Base-by-base conservation (phyloP, 2,329 filamentous ascomycete genomes). In the Sporothrix curviconia region DNA sequence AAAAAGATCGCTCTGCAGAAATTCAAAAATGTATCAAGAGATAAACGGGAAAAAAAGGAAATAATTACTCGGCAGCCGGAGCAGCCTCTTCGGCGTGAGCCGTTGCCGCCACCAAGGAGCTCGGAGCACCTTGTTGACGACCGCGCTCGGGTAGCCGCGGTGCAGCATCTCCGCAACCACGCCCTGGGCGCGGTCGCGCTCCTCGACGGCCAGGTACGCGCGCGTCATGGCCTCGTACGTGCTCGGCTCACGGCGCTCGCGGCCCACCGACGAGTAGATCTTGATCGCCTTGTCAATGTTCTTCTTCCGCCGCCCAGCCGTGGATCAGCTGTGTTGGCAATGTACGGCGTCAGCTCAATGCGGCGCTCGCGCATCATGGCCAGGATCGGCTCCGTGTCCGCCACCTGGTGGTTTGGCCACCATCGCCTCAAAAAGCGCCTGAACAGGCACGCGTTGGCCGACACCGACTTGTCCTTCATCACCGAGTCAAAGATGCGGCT, bases 151-250 rank as follows among this genome's bases (percentile, higher is more conserved):
- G 68, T 97, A 99, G 39, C 92, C 92, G 58, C 94, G 83, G 47
- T 84, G 85, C 36, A 96, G 78, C 82, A 96, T 96, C 78, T 99
- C 94, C 56, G 87, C 81, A 24, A 96, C 92, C 14, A 96, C 87
- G 11, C 68, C 74, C 74, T 90, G 85, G 39, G 94, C 94, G 58
- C 82, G 79, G 50, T 85, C 80, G 34, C 89, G 85, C 69, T 95
- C 84, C 68, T 95, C 90, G 3, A 87, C 87, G 11, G 90, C 85
- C 56, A 99, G 82, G 73, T 87, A 96, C 1, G 94, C 94, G 46
- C 94, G 83, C 5, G 92, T 96, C 94, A 99, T 99, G 40, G 92
- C 92, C 75, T 99, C 94, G 71, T 99, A 99, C 4, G 94, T 99
- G 77, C 91, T 96, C 3, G 94, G 94, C 76, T 99, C 94, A 58